Evolutionary conservation across 441 rosid genomes (phyloP).

Genomic region (Syzygium syzygioides): DNA sequence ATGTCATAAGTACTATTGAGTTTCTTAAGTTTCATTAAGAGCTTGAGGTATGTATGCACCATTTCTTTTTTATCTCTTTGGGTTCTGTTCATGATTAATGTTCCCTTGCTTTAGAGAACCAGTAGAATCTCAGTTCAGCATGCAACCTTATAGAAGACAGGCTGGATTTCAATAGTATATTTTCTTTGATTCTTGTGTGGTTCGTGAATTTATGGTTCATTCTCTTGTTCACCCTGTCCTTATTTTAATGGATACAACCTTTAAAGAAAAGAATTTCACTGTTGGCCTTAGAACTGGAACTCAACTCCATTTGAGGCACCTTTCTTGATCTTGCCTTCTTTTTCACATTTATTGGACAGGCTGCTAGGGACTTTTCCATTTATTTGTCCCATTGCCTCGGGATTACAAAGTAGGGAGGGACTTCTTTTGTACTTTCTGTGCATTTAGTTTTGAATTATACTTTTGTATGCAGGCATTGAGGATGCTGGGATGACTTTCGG

Average conservation of each 20-base stretch:
- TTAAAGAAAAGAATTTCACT: not conserved
- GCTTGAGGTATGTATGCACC: not conserved
- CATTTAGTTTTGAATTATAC: slow-evolving; percentile 28
- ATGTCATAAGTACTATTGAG: not conserved
- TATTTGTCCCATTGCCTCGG: not conserved
- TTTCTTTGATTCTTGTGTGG: not conserved
- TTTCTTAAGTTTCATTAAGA: not conserved
- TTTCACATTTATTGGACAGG: not conserved
- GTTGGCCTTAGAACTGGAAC: not conserved
- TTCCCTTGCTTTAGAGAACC: not conserved
- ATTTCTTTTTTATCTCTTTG: not conserved
- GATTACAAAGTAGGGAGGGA: not conserved
- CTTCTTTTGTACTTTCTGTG: slow-evolving; percentile 48
- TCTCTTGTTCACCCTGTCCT: not conserved
- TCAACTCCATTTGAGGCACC: not conserved
- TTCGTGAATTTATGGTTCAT: not conserved
- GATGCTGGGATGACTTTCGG: slow-evolving; percentile 85
- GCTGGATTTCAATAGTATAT: not conserved
- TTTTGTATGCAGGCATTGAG: slow-evolving; percentile 65
- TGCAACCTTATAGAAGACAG: not conserved
- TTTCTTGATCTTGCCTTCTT: not conserved
- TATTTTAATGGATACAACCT: not conserved
- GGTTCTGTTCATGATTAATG: not conserved
- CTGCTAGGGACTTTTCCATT: not conserved
- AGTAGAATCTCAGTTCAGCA: not conserved